These are phyloP conservation scores for Thalassiosira profunda DNA, from an alignment of 108 stramenopile species.

Conservation along the genomic window DNA sequence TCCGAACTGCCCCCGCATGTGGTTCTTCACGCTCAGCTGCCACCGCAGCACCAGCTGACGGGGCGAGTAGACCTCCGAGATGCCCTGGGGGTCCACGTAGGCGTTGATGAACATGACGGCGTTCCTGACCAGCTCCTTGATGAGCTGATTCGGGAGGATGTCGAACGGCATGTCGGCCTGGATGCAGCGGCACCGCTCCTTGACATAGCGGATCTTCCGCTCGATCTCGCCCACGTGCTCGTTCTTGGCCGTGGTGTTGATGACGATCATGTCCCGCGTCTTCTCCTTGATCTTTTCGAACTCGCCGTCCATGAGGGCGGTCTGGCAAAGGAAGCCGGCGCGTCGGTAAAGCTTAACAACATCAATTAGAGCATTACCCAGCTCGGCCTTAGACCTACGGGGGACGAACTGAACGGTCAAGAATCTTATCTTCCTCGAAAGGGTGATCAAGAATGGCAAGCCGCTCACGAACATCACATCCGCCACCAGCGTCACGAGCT, in stretches of 20 bases:
- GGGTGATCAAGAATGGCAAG: conserved; percentile 16
- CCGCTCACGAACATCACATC: conserved; percentile 40
- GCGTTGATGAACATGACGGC: conserved; percentile 30
- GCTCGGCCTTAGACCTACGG: conserved; percentile 2
- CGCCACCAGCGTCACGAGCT: conserved; percentile 22
- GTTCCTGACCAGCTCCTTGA: neutral
- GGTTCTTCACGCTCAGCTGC: neutral
- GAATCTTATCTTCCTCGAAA: conserved; percentile 18
- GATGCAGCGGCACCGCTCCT: conserved; percentile 8
- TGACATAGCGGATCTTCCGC: conserved; percentile 23
- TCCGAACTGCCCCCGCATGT: neutral
- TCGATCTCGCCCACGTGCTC: conserved; percentile 62
- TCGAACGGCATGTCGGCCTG: neutral
- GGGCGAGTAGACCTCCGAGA: conserved; percentile 9
- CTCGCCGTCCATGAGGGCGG: conserved; percentile 29
- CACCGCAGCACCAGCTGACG: conserved; percentile 4
- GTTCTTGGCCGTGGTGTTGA: conserved; percentile 16
- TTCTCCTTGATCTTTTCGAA: conserved; percentile 13
- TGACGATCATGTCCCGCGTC: neutral
- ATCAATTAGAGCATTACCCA: conserved; percentile 7
- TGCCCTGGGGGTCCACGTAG: conserved; percentile 10
- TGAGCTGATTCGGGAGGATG: neutral
- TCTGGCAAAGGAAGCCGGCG: conserved; percentile 40
- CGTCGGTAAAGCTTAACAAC: conserved; percentile 26
- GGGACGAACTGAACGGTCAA: conserved; percentile 13